phyloP scores from a whole-genome alignment of 2,329 filamentous ascomycete genomes.

The Xylaria multiplex region DNA sequence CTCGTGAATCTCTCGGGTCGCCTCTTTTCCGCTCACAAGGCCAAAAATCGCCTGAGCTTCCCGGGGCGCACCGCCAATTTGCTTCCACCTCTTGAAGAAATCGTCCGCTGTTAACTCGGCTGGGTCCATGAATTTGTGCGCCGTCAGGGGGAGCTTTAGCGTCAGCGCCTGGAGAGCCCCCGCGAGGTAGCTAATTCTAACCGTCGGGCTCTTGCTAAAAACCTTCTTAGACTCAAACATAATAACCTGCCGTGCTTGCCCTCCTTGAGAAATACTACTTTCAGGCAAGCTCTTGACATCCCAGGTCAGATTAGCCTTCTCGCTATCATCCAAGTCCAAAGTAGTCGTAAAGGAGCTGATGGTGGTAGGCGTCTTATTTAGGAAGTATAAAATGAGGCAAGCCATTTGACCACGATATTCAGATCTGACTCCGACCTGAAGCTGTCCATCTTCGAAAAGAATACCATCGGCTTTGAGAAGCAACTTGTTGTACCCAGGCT shows the following conservation, averaged over 20 bases:
- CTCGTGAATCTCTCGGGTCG: constrained; percentile 72
- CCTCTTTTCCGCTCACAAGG: constrained; percentile 63
- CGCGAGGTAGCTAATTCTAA: constrained; percentile 92
- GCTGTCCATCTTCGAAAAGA: constrained; percentile 92
- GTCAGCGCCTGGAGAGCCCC: constrained; percentile 93
- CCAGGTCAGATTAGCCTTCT: constrained; percentile 76
- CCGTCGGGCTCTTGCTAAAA: constrained; percentile 86
- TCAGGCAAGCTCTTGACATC: constrained; percentile 92
- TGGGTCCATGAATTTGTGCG: constrained; percentile 97
- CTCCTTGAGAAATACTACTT: constrained; percentile 76
- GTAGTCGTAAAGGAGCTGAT: constrained; percentile 95
- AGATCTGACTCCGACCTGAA: constrained; percentile 90
- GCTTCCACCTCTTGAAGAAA: constrained; percentile 99
- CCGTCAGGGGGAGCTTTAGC: constrained; percentile 84
- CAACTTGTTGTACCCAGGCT: constrained; percentile 85
- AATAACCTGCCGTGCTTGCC: constrained; percentile 90
- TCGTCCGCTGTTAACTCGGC: constrained; percentile 88
- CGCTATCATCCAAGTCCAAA: constrained; percentile 78
- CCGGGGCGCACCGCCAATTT: constrained; percentile 88
- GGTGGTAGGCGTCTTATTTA: constrained; percentile 86
- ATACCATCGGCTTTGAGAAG: constrained; percentile 85
- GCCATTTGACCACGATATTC: constrained; percentile 97
- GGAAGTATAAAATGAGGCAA: constrained; percentile 94
- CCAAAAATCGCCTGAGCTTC: constrained; percentile 91
- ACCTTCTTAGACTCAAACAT: constrained; percentile 89